Evolutionary conservation across 2,329 filamentous ascomycete species (phyloP).

Genomic region (Whalleya microplaca): DNA sequence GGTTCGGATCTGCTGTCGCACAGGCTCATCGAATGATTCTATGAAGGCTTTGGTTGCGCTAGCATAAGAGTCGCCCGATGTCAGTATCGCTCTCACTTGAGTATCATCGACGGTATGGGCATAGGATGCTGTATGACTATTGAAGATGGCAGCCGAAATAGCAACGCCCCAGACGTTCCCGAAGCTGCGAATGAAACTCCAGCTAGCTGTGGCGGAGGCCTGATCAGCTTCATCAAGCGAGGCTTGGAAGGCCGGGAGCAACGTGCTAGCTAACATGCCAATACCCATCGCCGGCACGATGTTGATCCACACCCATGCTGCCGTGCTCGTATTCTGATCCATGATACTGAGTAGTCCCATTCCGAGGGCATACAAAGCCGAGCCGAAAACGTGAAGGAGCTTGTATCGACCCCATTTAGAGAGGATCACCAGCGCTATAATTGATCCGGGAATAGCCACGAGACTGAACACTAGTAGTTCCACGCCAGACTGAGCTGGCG

Average conservation of each 20-base stretch:
- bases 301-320: slow-evolving; percentile 43
- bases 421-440: slow-evolving; percentile 29
- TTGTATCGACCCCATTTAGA: slow-evolving; percentile 32
- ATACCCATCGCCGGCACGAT: slow-evolving; percentile 41
- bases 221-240: slow-evolving; percentile 34
- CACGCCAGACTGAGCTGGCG: slow-evolving; percentile 37
- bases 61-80: slow-evolving; percentile 25
- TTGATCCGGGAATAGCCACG: slow-evolving; percentile 23
- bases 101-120: slow-evolving; percentile 13
- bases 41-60: slow-evolving; percentile 25
- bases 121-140: slow-evolving; percentile 18
- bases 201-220: slow-evolving; percentile 40
- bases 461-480: slow-evolving; percentile 30
- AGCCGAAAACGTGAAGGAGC: slow-evolving; percentile 32
- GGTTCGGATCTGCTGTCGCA: slow-evolving; percentile 34
- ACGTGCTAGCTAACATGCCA: slow-evolving; percentile 43
- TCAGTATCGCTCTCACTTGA: slow-evolving; percentile 10
- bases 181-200: slow-evolving; percentile 44
- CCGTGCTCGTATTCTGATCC: slow-evolving; percentile 36
- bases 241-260: slow-evolving; percentile 46
- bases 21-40: slow-evolving; percentile 11
- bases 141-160: slow-evolving; percentile 43
- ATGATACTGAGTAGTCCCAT: slow-evolving; percentile 44
- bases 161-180: slow-evolving; percentile 47
- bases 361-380: slow-evolving; percentile 38